Evolutionary conservation across 441 rosid species (phyloP).

Genomic region (Populus hybrid): DNA sequence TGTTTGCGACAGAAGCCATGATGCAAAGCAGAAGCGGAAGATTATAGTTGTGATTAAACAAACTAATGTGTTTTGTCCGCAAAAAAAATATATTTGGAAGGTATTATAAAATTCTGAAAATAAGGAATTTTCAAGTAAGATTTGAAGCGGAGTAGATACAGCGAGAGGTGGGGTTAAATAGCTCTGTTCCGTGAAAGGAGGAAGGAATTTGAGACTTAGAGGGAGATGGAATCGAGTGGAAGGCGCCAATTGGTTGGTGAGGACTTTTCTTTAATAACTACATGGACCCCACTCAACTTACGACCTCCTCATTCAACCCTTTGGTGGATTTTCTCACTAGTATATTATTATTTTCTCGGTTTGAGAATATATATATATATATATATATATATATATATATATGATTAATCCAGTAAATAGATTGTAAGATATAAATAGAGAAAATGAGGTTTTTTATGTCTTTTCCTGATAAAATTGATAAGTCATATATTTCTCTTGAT

Average conservation of each 20-base stretch:
- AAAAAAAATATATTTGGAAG: not conserved
- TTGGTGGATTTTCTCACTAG: no score
- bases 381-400: no score
- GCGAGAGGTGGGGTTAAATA: not conserved
- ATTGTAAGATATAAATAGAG: no score
- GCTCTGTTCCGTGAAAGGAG: not conserved
- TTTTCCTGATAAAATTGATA: no score
- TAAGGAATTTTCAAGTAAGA: not conserved
- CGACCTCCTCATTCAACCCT: no score
- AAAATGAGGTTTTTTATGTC: no score
- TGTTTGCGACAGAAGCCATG: constrained; percentile 12
- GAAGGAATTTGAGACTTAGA: not conserved
- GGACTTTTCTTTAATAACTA: not conserved
- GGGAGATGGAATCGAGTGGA: not conserved
- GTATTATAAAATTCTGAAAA: not conserved
- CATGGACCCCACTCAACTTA: no score
- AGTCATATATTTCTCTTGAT: no score
- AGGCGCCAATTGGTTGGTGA: constrained; percentile 7
- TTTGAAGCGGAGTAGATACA: not conserved
- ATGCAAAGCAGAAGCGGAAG: not conserved
- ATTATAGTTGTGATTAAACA: no score
- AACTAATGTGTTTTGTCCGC: not conserved
- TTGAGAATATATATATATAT: no score
- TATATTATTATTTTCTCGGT: no score
- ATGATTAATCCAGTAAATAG: no score